Base-by-base conservation (phyloP, 768 basidiomycete species). In the Phylloporus scabripes region DNA sequence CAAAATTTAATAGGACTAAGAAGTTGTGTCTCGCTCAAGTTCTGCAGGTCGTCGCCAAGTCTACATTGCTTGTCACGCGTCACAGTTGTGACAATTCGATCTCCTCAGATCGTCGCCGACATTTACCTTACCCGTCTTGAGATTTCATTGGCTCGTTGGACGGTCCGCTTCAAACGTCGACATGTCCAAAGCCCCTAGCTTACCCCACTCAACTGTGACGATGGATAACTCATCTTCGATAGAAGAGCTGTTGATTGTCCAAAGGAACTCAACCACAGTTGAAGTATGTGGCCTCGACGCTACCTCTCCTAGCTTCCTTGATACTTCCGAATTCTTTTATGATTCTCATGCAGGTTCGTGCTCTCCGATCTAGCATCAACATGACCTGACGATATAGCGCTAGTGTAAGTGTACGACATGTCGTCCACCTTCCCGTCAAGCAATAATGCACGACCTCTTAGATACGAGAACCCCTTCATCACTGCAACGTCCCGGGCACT, bases 401-500 rank as follows among this genome's bases (percentile, higher is more conserved):
- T 23, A 67, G 64, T 67, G 60, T 67, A 51, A 67, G 59, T 66
- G n/a, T 48, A 31, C 28, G 41, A 39, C 24, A 17, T 39, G 20
- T n/a, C 28, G n/a, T 20, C 21, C 28, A 10, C 41, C 41, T 23
- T 32, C 5, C 23, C 26, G 28, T 32, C 11, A 24, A 46, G 20
- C 42, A 45, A 53, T 63, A 10, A 63, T 33, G 4, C 41, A 34
- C 28, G 24, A 24, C 24, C 32, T 32, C 31, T 26, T 53, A 85
- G 83, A 58, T 90, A 90, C 59, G 86, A 90, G 69, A 90, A 90
- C 58, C 88, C 88, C 3, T 64, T 85, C 53, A 61, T 90, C 34
- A 88, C 86, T 29, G 85, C 87, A 31, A 85, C 81, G 6, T 85
- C 87, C 32, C 80, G 85, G 44, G 74, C 77, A 36, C 72, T 87